phyloP scores from a whole-genome alignment of 768 basidiomycete species.

The Naganishia vishniacii region DNA sequence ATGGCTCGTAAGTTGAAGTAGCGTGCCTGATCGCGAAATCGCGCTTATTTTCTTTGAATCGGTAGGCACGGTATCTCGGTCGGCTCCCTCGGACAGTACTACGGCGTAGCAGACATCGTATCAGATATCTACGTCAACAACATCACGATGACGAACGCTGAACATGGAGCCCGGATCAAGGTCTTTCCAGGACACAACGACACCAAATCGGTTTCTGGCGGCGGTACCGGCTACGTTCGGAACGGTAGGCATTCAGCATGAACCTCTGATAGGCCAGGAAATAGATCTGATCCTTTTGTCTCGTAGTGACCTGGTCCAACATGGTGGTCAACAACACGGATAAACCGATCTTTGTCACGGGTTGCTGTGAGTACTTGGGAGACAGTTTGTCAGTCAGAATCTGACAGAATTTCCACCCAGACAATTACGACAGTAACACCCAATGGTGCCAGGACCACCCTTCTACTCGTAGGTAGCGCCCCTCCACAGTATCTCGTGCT shows the following conservation, averaged over 20 bases:
- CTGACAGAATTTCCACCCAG: neutral
- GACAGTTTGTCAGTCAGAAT: neutral
- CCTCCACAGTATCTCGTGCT: neutral
- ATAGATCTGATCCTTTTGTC: neutral
- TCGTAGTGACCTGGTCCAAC: slow-evolving; percentile 26
- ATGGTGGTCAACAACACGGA: slow-evolving; percentile 51
- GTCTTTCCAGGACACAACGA: slow-evolving; percentile 61
- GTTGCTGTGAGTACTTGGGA: slow-evolving; percentile 54
- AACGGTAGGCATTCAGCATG: slow-evolving; percentile 32
- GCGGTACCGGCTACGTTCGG: slow-evolving; percentile 52
- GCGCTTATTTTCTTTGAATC: neutral
- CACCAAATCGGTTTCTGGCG: slow-evolving; percentile 56
- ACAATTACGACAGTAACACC: slow-evolving; percentile 40
- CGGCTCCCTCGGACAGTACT: slow-evolving; percentile 59
- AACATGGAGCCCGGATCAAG: slow-evolving; percentile 66
- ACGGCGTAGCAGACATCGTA: slow-evolving; percentile 33
- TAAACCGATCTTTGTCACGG: slow-evolving; percentile 57
- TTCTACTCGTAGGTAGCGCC: slow-evolving; percentile 47
- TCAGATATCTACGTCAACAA: slow-evolving; percentile 19
- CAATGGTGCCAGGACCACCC: slow-evolving; percentile 56
- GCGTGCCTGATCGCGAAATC: neutral
- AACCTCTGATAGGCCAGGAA: neutral
- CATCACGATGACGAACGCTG: slow-evolving; percentile 59
- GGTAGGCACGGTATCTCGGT: slow-evolving; percentile 60
- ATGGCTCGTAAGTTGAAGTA: slow-evolving; percentile 34